Base-by-base conservation (phyloP, 495 filamentous ascomycete species). In the Neurospora hispaniola region DNA sequence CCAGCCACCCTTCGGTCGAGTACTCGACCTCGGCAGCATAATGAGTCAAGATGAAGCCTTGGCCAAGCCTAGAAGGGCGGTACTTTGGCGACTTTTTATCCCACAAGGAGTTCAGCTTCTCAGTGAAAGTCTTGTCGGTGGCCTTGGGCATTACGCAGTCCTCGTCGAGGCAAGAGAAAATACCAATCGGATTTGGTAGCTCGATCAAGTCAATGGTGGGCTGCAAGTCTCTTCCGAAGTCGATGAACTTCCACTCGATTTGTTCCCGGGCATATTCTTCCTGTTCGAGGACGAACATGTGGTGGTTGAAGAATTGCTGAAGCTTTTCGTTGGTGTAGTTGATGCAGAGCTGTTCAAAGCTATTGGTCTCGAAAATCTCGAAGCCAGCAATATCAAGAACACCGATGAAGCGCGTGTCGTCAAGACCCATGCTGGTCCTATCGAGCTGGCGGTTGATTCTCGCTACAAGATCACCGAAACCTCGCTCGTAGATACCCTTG, bases 301-400 rank as follows among this genome's bases (percentile, higher is more conserved):
- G 96, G 76, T 99, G 96, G 74, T 99, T 99, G 87, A 99, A 99
- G 80, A 98, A 99, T 75, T 99, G 96, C 79, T 99, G 96, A 7
- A 99, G 89, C 81, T 98, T 99, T 80, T 99, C 96, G 80, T 99
- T 99, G 72, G 96, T 98, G 82, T 98, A 99, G 79, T 99, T 99
- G 85, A 99, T 99, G 83, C 96, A 98, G 6, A 99, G 88, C 80
- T 99, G 96, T 81, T 99, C 96, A 76, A 99, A 99, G 84, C 94
- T 97, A 80, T 99, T 99, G 73, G 93, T 88, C 75, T 99, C 93
- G 78, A 99, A 99, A 70, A 99, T 99, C 75, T 99, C 96, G 79
- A 99, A 99, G 43, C 96, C 96, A 72, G 96, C 96, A 84, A 99
- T 98, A 89, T 99, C 96, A 48, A 99, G 89, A 4, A 99, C 96